Conservation (phyloP, 2,329 filamentous ascomycete species). For the Tympanopsis confertula region DNA sequence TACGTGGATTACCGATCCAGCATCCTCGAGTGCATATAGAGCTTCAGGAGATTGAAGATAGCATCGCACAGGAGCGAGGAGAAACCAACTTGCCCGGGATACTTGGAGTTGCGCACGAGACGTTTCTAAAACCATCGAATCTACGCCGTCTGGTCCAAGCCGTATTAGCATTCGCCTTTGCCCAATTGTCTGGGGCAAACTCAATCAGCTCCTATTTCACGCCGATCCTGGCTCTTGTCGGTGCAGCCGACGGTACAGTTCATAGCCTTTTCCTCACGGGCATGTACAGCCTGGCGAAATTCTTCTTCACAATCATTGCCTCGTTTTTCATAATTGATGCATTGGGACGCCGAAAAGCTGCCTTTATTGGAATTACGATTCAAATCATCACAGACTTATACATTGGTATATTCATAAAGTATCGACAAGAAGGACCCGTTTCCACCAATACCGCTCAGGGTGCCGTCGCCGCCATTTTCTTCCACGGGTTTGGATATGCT, state of each 20-base stretch:
- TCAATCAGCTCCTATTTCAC: constrained; percentile 29
- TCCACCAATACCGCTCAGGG: constrained; percentile 17
- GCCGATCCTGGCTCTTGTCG: constrained; percentile 25
- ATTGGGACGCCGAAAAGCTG: constrained; percentile 23
- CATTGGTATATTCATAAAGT: constrained; percentile 25
- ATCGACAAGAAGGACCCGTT: constrained; percentile 11
- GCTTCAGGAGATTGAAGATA: constrained; percentile 5
- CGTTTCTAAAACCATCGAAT: constrained; percentile 21
- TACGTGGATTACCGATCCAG: constrained; percentile 17
- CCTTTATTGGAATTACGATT: constrained; percentile 19
- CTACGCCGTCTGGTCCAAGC: constrained; percentile 24
- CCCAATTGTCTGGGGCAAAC: constrained; percentile 31
- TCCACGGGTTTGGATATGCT: constrained; percentile 31
- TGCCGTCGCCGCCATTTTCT: constrained; percentile 28
- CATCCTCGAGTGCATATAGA: constrained; percentile 14
- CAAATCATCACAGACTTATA: constrained; percentile 29
- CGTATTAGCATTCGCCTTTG: constrained; percentile 21
- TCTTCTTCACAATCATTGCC: constrained; percentile 25
- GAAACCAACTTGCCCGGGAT: constrained; percentile 6
- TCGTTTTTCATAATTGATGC: constrained; percentile 31
- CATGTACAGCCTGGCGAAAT: constrained; percentile 30
- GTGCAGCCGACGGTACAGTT: constrained; percentile 13
- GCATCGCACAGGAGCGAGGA: constrained; percentile 7
- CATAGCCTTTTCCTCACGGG: constrained; percentile 23
- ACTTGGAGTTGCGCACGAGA: constrained; percentile 14